Base-by-base conservation (phyloP, 1,139 yeast genomes). In the Suhomyces taliae region DNA sequence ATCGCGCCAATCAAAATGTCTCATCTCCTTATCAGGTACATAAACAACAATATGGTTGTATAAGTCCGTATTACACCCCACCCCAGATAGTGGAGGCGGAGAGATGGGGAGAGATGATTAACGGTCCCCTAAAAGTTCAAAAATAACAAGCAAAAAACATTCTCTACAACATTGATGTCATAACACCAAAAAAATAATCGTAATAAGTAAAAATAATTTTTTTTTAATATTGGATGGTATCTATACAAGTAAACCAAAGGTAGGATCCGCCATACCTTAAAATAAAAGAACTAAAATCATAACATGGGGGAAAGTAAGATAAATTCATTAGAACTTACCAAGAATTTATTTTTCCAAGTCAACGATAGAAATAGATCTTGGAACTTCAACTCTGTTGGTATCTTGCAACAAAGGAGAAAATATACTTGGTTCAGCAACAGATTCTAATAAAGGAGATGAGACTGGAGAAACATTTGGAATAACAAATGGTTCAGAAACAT, bases 391-490 rank as follows among this genome's bases (percentile, higher is more conserved):
- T 8, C 40, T 53, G 32, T 44, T 46, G 8, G 31, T 49, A 27
- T 51, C 51, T 27, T 58, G 53, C 43, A 55, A 54, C 41, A 52
- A 50, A 9, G 55, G 53, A 12, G 55, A 52, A 39, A 41, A 49
- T 40, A 41, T 48, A 9, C 52, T 51, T 12, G 43, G 32, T 15
- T 43, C 44, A 15, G 38, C 44, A 5, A 44, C 51, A 31, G 71
- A 65, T 4, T 47, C 44, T 39, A 69, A 58, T 26, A 55, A 48
- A 27, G 78, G 75, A 7, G 74, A 67, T 2, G 85, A 69, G 7
- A 76, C 76, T 37, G 89, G 89, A 2, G 88, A 82, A 42, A 83
- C 75, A 50, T 79, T 67, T 55, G 85, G 84, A 59, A 84, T 82
- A 40, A 84, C 74, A 59, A 83, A 84, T 54, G 90, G 89, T 61